Evolutionary conservation across 192 early-diverging fungal genomes (phyloP), one percentile per base, ranked within the genome.

Genomic region (Coemansia asiatica): DNA sequence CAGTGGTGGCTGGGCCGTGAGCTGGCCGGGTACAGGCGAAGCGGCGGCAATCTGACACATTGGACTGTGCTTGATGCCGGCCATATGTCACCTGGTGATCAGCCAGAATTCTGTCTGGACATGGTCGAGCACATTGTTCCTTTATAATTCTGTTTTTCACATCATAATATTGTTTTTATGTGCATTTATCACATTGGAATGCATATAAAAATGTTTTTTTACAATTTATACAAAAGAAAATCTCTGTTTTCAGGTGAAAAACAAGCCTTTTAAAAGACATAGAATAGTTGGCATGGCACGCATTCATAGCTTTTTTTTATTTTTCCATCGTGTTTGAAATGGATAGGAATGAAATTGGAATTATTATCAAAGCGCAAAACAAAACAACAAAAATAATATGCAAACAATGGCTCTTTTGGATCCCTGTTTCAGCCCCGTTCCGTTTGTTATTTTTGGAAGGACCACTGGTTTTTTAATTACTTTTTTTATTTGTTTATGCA

Each of bases 21-120:
- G 54, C 67, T 82, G 12, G 87, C 73, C 3, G 91, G 91, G 0
- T 94, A 88, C 68, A 70, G 74, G 44, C 86, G 86, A 8, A 64
- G 80, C 27, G 83, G 77, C 50, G 69, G 65, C 1, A 82, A 84
- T 6, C 58, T 94, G 67, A 72, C 75, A 1, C 74, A 88, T 29
- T 83, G 88, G 22, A 79, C 84, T 44, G 23, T 94, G 10, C 63
- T 91, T 56, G 71, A 83, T n/a, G 90, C 90, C 2, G 92, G 92
- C 0, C 92, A 94, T 71, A 71, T 91, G 68, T 84, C 85, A 3
- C 89, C 90, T 1, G 86, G 84, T 49, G 90, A 94, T 76, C 86
- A 90, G 59, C 81, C 77, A 0, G 57, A 73, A 56, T 74, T 64
- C 18, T 82, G 79, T 38, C 65, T 70, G 56, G 61, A 74, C 19